Conservation (phyloP, 345 rosid species). For the Brassica rapa region DNA sequence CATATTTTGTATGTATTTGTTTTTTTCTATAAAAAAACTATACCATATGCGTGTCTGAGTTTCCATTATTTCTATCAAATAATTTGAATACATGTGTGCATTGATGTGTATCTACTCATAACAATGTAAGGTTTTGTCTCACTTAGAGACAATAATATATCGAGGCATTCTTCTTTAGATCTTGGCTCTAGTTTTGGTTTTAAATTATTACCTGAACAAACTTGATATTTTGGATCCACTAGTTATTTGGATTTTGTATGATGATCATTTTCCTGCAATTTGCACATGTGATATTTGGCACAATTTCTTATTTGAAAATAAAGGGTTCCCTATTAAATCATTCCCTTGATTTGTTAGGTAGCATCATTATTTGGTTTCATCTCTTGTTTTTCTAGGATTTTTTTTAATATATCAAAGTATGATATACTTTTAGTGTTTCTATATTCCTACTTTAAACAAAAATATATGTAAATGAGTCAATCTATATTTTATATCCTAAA, state of each 20-base stretch:
- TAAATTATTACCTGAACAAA: not conserved
- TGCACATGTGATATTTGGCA: slow-evolving; percentile 25
- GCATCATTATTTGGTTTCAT: not conserved
- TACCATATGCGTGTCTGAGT: slow-evolving; percentile 24
- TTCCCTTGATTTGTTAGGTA: slow-evolving; percentile 1
- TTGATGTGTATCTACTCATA: slow-evolving; percentile 23
- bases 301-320: not conserved
- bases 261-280: slow-evolving; percentile 1
- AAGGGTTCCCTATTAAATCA: not conserved
- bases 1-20: slow-evolving; percentile 33
- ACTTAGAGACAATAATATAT: slow-evolving; percentile 35
- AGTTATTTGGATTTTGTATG: not conserved
- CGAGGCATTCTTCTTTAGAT: slow-evolving; percentile 2
- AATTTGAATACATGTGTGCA: slow-evolving; percentile 32
- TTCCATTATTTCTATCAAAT: slow-evolving; percentile 30
- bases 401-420: not conserved
- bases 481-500: not conserved
- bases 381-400: not conserved
- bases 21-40: not conserved
- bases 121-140: slow-evolving; percentile 39
- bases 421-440: not conserved
- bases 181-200: slow-evolving; percentile 2
- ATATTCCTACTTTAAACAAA: not conserved
- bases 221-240: slow-evolving; percentile 3
- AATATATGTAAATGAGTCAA: not conserved